Percentiles rank a stretch among this genome's conserved stretches.
These are phyloP conservation scores for Hypoxylon sp. DNA, from an alignment of 2,329 filamentous ascomycete genomes.

Conservation along the genomic window DNA sequence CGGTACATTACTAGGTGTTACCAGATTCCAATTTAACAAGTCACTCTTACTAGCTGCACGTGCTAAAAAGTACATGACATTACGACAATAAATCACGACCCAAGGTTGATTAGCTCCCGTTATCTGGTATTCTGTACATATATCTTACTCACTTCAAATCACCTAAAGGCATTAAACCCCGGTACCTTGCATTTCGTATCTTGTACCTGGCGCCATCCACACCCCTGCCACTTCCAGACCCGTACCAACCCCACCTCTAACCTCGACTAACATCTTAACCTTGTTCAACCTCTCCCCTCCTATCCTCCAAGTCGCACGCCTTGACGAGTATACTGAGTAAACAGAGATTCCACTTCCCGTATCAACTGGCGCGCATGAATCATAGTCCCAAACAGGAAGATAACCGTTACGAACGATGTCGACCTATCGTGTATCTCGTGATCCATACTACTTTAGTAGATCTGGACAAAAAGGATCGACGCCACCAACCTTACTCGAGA, in stretches of 20 bases:
- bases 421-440: conserved; percentile 30
- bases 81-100: conserved; percentile 5
- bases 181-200: not conserved
- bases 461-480: conserved; percentile 18
- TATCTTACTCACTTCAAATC: no score
- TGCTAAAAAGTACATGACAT: conserved; percentile 10
- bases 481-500: conserved; percentile 23
- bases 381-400: conserved; percentile 31
- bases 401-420: conserved; percentile 28
- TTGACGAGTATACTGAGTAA: conserved; percentile 11
- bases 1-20: not conserved
- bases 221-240: conserved; percentile 16
- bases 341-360: conserved; percentile 1
- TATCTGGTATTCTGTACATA: conserved; percentile 12
- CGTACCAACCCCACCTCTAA: conserved; percentile 1
- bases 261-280: not conserved
- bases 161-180: no score
- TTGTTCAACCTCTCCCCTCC: no score
- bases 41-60: conserved; percentile 4
- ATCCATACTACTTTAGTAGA: conserved; percentile 22
- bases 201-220: conserved; percentile 1
- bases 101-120: conserved; percentile 13
- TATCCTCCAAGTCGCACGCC: no score
- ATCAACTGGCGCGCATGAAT: conserved; percentile 33
- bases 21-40: conserved; percentile 10